Conservation (phyloP, 2,329 filamentous ascomycete species). For the Diaporthe citrichinensis region DNA sequence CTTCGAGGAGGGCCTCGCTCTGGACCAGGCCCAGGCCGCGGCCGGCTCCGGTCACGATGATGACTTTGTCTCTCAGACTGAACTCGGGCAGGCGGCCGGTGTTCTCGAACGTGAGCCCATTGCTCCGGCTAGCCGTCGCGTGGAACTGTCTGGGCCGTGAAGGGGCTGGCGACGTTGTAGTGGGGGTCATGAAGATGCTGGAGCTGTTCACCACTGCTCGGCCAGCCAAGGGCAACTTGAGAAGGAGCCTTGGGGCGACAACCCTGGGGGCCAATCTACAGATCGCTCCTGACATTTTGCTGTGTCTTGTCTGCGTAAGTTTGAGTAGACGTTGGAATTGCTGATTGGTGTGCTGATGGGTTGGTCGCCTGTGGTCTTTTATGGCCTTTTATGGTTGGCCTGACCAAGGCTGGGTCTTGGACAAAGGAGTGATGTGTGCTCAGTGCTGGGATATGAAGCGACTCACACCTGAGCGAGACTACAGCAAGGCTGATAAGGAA, state of each 20-base stretch:
- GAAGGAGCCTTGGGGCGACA: constrained; percentile 1
- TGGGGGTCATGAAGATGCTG: neutral
- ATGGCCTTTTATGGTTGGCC: neutral
- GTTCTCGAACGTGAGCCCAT: constrained; percentile 30
- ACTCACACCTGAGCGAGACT: neutral
- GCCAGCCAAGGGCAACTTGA: constrained; percentile 1
- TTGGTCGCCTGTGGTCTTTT: neutral
- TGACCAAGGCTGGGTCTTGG: neutral
- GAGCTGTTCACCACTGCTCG: neutral
- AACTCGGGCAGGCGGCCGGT: constrained; percentile 75
- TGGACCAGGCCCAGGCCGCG: constrained; percentile 84
- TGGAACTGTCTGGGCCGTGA: constrained; percentile 26
- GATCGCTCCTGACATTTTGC: constrained; percentile 36
- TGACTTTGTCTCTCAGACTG: constrained; percentile 79
- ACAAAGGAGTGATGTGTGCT: neutral
- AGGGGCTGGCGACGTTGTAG: neutral
- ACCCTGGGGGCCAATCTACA: constrained; percentile 13
- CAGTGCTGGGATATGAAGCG: neutral
- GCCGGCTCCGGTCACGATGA: constrained; percentile 83
- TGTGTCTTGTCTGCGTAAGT: neutral
- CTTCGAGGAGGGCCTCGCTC: constrained; percentile 83
- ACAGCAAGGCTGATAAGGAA: neutral
- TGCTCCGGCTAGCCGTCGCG: neutral
- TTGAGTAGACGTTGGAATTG: no score
- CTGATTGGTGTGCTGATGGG: neutral